Evolutionary conservation across 345 rosid species (phyloP).

Genomic region (Luvunga scandens): DNA sequence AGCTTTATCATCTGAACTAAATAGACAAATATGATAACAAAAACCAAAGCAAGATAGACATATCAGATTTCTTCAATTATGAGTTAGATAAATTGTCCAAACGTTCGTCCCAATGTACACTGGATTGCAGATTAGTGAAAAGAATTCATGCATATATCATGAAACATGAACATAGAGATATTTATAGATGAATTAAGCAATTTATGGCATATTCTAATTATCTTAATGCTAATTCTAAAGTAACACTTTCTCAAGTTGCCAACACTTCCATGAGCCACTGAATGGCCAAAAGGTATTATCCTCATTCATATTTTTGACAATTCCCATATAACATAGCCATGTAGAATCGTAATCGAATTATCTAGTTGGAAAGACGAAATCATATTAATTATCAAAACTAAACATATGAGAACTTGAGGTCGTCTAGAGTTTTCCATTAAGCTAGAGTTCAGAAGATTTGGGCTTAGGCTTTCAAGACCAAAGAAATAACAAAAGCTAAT

Average conservation of each 20-base stretch:
- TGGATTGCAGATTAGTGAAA: not conserved
- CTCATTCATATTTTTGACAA: not conserved
- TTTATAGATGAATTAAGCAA: not conserved
- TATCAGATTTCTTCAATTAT: not conserved
- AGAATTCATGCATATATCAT: not conserved
- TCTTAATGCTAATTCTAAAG: not conserved
- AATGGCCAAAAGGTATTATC: not conserved
- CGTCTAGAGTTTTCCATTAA: not conserved
- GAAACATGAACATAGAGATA: not conserved
- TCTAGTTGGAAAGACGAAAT: not conserved
- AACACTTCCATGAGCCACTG: not conserved
- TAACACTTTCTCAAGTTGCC: not conserved
- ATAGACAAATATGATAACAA: constrained; percentile 10
- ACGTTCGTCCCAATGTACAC: not conserved
- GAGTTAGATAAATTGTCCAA: not conserved
- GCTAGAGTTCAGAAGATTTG: not conserved
- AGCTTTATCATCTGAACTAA: constrained; percentile 32
- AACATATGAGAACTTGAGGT: not conserved
- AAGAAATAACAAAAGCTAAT: not conserved
- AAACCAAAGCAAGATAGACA: not conserved
- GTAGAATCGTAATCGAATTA: not conserved
- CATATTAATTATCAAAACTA: not conserved
- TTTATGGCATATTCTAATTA: not conserved
- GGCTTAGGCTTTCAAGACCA: not conserved
- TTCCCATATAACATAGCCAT: not conserved